Evolutionary conservation across 331 rosid genomes (phyloP), one percentile per base, ranked within the genome.

Genomic region (Arachis monticola): DNA sequence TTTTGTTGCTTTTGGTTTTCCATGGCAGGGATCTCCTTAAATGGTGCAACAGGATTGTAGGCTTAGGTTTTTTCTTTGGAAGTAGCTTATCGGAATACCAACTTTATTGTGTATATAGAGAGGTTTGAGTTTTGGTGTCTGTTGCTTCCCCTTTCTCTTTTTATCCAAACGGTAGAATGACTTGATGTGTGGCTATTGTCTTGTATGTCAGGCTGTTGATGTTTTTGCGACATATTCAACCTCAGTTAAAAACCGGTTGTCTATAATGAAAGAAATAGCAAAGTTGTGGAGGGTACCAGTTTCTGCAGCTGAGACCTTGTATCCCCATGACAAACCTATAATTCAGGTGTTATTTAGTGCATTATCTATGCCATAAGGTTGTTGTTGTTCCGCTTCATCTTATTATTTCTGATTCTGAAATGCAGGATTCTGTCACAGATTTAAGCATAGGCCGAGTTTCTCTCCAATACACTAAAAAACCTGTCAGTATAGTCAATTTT

Each of bases 11-110:
- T 76, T 64, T 72, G 63, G 10, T 80, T 81, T 55, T 80, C 59
- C 27, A 48, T 87, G 81, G 67, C 83, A 94, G 99, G 86, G 96
- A 94, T 85, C 93, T 94, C 73, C 91, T 94, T 77, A 94, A 94
- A 77, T 94, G 97, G 99, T 90, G 97, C 88, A 92, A 88, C 76
- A 95, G 99, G 69, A 85, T 94, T 53, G 81, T 58, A 5, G 87
- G 88, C 52, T 79, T 86, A 69, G 83, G 88, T 41, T 85, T 91
- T 55, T 69, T 73, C 78, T 83, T 81, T 87, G 79, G 61, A 70
- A 85, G 77, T 80, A 64, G 82, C 62, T 61, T 91, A 67, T 81
- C 94, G 30, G 82, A 75, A 66, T 73, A 85, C 31, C 87, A 85
- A 77, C 67, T 91, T 62, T 47, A 79, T 69, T 78, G 80, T 70